phyloP scores from a whole-genome alignment of 2,329 filamentous ascomycete genomes.

The Aschersonia sp. region DNA sequence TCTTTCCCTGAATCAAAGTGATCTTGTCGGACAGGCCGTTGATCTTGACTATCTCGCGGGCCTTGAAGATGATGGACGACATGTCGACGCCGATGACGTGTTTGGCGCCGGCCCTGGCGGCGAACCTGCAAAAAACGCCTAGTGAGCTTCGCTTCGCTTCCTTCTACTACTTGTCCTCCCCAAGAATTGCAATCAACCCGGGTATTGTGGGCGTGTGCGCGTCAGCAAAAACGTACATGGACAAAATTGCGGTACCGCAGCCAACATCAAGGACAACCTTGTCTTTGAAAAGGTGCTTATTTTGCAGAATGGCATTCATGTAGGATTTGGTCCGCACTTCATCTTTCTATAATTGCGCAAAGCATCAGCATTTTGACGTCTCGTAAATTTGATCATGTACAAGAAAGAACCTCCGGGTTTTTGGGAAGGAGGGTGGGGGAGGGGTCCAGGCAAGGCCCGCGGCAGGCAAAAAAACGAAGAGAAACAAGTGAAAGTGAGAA shows the following conservation, averaged over 20 bases:
- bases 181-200: too few relatives aligned
- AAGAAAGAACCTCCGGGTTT: neutral
- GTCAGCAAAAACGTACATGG: conserved; percentile 56
- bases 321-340: conserved; percentile 94
- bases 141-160: conserved; percentile 1
- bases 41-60: conserved; percentile 78
- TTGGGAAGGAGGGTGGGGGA: neutral
- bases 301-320: conserved; percentile 95
- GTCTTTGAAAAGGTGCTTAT: conserved; percentile 81
- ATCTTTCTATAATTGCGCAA: conserved; percentile 57
- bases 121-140: conserved; percentile 57
- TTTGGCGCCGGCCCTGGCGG: conserved; percentile 88
- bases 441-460: neutral
- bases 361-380: neutral
- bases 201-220: too few relatives aligned
- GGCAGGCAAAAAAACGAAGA: neutral
- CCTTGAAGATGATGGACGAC: conserved; percentile 99
- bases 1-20: conserved; percentile 95
- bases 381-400: neutral
- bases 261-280: conserved; percentile 87
- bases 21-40: conserved; percentile 95
- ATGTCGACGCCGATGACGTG: conserved; percentile 99
- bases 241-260: conserved; percentile 93
- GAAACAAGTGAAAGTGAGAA: neutral
- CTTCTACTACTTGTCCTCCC: neutral